Conservation (phyloP, 352 stramenopile genomes). For the Stramenopiles sp. region DNA sequence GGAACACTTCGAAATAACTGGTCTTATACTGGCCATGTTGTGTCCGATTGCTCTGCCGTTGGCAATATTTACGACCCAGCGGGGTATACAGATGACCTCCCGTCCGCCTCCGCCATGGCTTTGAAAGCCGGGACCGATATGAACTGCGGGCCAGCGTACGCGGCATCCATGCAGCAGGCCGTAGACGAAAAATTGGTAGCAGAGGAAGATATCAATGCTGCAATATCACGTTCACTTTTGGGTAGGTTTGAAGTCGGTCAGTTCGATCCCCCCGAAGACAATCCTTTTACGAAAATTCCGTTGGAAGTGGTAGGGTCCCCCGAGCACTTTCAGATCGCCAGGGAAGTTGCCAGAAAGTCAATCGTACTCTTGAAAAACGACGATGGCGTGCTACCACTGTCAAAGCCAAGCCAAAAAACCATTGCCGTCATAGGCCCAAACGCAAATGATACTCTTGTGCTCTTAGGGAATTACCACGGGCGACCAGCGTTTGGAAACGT, state of each 20-base stretch:
- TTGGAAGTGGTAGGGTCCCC: slow-evolving; percentile 46
- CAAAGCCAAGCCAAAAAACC: slow-evolving; percentile 9
- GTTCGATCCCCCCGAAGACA: slow-evolving; percentile 57
- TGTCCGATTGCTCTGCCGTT: slow-evolving; percentile 75
- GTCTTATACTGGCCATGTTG: slow-evolving; percentile 75
- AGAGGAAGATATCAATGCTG: slow-evolving; percentile 35
- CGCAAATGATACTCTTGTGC: slow-evolving; percentile 30
- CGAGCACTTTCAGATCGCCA: slow-evolving; percentile 36
- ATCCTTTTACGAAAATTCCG: slow-evolving; percentile 40
- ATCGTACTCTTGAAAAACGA: slow-evolving; percentile 81
- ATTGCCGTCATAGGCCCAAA: slow-evolving; percentile 59
- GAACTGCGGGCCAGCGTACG: slow-evolving; percentile 56
- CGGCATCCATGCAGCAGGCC: slow-evolving; percentile 38
- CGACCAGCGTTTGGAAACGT: slow-evolving; percentile 40
- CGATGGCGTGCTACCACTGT: slow-evolving; percentile 40
- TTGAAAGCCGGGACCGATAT: slow-evolving; percentile 56
- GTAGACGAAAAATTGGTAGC: slow-evolving; percentile 35
- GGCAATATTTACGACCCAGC: slow-evolving; percentile 45
- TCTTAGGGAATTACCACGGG: slow-evolving; percentile 60
- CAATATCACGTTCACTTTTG: background rate
- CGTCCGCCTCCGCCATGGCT: slow-evolving; percentile 26
- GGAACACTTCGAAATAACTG: slow-evolving; percentile 44
- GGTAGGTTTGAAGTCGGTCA: slow-evolving; percentile 68
- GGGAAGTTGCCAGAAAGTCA: slow-evolving; percentile 50
- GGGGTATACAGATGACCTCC: slow-evolving; percentile 38